Evolutionary conservation across 345 rosid species (phyloP).

Genomic region (Euphorbia lathyris): DNA sequence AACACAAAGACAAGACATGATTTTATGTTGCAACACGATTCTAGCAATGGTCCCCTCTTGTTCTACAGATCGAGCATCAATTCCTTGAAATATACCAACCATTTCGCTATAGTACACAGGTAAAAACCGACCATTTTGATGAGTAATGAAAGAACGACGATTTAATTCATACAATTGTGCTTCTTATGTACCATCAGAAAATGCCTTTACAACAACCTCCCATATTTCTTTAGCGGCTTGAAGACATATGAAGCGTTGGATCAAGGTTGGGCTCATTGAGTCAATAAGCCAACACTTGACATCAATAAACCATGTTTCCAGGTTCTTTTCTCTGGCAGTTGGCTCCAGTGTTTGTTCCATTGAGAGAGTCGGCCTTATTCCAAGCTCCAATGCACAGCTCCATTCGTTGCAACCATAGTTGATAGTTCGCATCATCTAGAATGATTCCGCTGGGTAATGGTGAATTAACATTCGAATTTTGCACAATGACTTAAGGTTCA

Average conservation of each 20-base stretch:
- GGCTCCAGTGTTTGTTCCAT: too few species aligned
- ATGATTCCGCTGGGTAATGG: too few species aligned
- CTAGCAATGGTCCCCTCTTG: not conserved
- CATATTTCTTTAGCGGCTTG: not conserved
- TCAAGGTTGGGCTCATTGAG: not conserved
- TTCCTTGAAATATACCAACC: not conserved
- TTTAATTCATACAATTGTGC: not conserved
- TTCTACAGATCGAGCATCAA: not conserved
- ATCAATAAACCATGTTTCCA: too few species aligned
- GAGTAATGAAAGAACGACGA: not conserved
- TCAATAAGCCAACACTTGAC: conserved; percentile 6
- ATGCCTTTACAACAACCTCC: not conserved
- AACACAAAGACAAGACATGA: not conserved
- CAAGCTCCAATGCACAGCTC: too few species aligned
- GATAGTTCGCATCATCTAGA: too few species aligned
- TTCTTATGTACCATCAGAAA: not conserved
- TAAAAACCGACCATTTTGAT: conserved; percentile 1
- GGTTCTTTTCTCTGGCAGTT: too few species aligned
- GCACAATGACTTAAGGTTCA: too few species aligned
- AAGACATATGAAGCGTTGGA: not conserved
- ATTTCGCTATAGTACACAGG: not conserved
- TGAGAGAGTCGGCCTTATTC: too few species aligned
- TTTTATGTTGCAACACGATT: not conserved
- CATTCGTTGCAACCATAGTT: too few species aligned
- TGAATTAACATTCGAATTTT: too few species aligned